phyloP scores from a whole-genome alignment of 495 filamentous ascomycete genomes.

The Aspergillus hancockii region DNA sequence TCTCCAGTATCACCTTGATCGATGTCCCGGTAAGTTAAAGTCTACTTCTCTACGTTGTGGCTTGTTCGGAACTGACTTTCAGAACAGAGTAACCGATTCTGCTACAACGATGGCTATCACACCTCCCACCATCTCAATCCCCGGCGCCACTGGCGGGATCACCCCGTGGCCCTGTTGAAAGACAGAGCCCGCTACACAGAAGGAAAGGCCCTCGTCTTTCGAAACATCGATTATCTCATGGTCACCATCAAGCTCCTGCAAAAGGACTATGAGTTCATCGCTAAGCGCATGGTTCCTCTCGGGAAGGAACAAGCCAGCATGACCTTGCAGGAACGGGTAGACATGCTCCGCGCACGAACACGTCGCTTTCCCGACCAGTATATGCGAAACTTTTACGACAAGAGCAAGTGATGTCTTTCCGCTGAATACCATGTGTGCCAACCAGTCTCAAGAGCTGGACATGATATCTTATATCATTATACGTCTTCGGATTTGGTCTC shows the following conservation, averaged over 20 bases:
- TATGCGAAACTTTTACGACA: not conserved
- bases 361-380: conserved; percentile 45
- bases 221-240: conserved; percentile 70
- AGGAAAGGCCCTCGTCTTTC: conserved; percentile 67
- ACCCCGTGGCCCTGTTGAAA: conserved; percentile 65
- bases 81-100: conserved; percentile 66
- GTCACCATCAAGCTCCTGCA: conserved; percentile 60
- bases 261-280: conserved; percentile 65
- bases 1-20: conserved; percentile 71
- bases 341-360: conserved; percentile 63
- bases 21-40: conserved; percentile 64
- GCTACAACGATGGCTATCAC: conserved; percentile 78
- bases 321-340: conserved; percentile 58
- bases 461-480: too few relatives aligned
- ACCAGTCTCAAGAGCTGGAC: too few relatives aligned
- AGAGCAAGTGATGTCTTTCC: too few relatives aligned
- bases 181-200: conserved; percentile 59
- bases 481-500: too few relatives aligned
- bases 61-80: conserved; percentile 11
- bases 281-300: conserved; percentile 66
- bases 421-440: too few relatives aligned
- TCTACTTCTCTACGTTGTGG: conserved; percentile 6
- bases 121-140: conserved; percentile 77
- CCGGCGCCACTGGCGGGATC: conserved; percentile 71
- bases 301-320: conserved; percentile 61